These are phyloP conservation scores for Ascochyta rabiei DNA, from an alignment of 2,329 filamentous ascomycete genomes.

Conservation along the genomic window DNA sequence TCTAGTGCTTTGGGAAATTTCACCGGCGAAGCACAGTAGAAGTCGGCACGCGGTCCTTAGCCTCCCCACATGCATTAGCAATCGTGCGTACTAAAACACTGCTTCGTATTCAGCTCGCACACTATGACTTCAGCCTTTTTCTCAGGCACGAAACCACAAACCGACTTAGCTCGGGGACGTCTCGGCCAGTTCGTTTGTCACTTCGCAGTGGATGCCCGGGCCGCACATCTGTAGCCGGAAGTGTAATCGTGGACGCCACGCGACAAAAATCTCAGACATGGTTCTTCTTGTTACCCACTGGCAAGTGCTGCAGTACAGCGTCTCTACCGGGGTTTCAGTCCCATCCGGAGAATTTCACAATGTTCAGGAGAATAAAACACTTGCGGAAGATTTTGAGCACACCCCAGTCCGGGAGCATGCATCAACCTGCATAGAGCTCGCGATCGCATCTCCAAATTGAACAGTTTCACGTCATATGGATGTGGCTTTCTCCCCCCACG, in stretches of 20 bases:
- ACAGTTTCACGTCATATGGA: conserved; percentile 9
- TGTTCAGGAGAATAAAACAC: conserved; percentile 14
- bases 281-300: not conserved
- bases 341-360: conserved; percentile 16
- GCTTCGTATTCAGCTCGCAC: conserved; percentile 2
- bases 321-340: not conserved
- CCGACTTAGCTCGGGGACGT: not conserved
- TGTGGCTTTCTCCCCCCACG: not conserved
- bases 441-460: not conserved
- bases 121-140: conserved; percentile 8
- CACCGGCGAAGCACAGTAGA: not conserved
- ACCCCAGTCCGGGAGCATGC: conserved; percentile 5
- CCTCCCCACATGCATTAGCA: conserved; percentile 7
- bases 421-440: conserved; percentile 9
- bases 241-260: conserved; percentile 16
- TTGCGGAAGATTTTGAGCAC: not conserved
- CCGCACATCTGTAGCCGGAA: conserved; percentile 27
- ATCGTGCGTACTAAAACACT: not conserved
- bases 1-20: not conserved
- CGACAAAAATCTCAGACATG: conserved; percentile 5
- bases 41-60: conserved; percentile 1
- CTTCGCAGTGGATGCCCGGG: conserved; percentile 19
- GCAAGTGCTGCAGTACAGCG: conserved; percentile 5
- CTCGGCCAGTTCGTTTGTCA: conserved; percentile 12
- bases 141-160: conserved; percentile 2